A percentile compares a stretch with the other conserved stretches of the same genome.
These are phyloP conservation scores for Porcisia deanei DNA, from an alignment of 208 protist genomes.

Conservation along the genomic window DNA sequence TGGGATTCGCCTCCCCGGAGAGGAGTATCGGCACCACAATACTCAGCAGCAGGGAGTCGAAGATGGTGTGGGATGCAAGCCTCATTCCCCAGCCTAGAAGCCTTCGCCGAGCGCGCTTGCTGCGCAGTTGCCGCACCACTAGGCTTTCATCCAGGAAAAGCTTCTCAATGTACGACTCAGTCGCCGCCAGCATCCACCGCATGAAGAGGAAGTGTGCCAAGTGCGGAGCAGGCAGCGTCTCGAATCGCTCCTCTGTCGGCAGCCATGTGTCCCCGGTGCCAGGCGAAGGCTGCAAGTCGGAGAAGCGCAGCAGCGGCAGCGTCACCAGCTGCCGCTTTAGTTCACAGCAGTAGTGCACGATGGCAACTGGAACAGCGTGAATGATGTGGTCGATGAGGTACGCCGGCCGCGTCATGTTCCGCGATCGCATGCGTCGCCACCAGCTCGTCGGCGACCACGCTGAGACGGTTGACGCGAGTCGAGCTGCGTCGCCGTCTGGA, in stretches of 20 bases:
- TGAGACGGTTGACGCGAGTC: background rate
- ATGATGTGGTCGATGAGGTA: slow-evolving; percentile 63
- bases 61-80: slow-evolving; percentile 52
- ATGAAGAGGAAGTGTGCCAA: slow-evolving; percentile 38
- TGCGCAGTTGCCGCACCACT: slow-evolving; percentile 72
- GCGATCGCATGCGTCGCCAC: slow-evolving; percentile 25
- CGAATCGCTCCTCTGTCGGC: slow-evolving; percentile 26
- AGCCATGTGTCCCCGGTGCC: slow-evolving; percentile 15
- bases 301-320: slow-evolving; percentile 62
- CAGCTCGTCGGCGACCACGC: slow-evolving; percentile 22
- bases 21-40: slow-evolving; percentile 60
- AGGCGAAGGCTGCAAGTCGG: slow-evolving; percentile 22
- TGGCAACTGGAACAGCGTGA: slow-evolving; percentile 54
- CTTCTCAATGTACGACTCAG: slow-evolving; percentile 58
- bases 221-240: slow-evolving; percentile 3
- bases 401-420: slow-evolving; percentile 43
- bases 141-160: slow-evolving; percentile 66
- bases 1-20: background rate
- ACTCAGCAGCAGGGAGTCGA: slow-evolving; percentile 73
- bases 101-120: slow-evolving; percentile 46
- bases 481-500: slow-evolving; percentile 11
- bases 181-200: slow-evolving; percentile 38
- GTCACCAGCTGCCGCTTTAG: slow-evolving; percentile 63
- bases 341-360: slow-evolving; percentile 66
- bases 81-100: slow-evolving; percentile 62